A percentile compares a stretch with the other conserved stretches of the same genome.
Evolutionary conservation across 1,284 basidiomycete genomes (phyloP).

Genomic region (Vanrija sp.): DNA sequence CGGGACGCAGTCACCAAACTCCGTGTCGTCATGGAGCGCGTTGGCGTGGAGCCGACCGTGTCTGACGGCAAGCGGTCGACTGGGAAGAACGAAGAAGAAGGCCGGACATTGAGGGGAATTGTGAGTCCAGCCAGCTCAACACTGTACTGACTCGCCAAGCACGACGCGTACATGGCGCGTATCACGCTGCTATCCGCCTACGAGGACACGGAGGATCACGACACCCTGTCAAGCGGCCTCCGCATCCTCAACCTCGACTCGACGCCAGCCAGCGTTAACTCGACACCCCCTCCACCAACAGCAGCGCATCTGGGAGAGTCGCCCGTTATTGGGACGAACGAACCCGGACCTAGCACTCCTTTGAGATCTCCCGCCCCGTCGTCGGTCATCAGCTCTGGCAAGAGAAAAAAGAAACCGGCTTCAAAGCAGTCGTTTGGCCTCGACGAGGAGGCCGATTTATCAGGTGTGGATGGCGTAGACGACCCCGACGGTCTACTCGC

Average conservation of each 20-base stretch:
- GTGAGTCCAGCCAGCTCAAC: conserved; percentile 27
- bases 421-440: conserved; percentile 24
- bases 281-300: conserved; percentile 1
- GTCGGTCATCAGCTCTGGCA: conserved; percentile 1
- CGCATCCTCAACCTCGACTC: conserved; percentile 2
- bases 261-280: conserved; percentile 4
- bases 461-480: conserved; percentile 25
- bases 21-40: conserved; percentile 48
- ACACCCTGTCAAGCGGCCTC: background rate
- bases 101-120: conserved; percentile 47
- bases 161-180: conserved; percentile 48
- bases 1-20: conserved; percentile 45
- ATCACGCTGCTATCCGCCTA: conserved; percentile 41
- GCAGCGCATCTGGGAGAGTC: conserved; percentile 8
- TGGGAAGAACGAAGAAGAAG: conserved; percentile 45
- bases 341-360: conserved; percentile 8
- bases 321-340: background rate
- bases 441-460: conserved; percentile 30
- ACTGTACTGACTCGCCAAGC: conserved; percentile 20
- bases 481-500: conserved; percentile 3
- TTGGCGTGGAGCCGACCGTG: conserved; percentile 32
- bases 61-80: conserved; percentile 11
- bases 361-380: conserved; percentile 7
- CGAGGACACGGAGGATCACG: conserved; percentile 17
- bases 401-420: background rate